Evolutionary conservation across 768 basidiomycete genomes (phyloP), one percentile per base, ranked within the genome.

Genomic region (Tulasnella sp.): DNA sequence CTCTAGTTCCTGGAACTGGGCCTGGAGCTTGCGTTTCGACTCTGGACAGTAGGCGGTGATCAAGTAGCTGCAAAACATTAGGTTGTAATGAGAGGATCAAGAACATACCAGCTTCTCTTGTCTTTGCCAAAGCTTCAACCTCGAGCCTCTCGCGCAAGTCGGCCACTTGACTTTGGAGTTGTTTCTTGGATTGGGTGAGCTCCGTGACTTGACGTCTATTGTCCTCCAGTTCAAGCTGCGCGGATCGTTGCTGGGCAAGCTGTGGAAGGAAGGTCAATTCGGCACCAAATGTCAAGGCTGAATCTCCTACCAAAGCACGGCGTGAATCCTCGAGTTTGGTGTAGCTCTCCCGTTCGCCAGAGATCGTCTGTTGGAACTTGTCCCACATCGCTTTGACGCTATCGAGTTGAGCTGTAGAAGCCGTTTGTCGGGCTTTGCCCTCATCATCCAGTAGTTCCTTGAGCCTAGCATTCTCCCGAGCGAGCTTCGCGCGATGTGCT

Each of bases 321-420:
- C 89, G 86, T 20, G 91, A 92, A 80, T 91, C 92, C 80, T 92
- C 92, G 18, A 92, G 83, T 35, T 89, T 88, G 57, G 86, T 82
- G 79, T 91, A 91, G 78, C 87, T 90, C 71, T 90, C 88, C 32
- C 90, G 87, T 82, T 92, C 91, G 71, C 88, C 86, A 0, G 85
- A 79, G 48, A 91, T 90, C 0, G 87, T 87, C 79, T 85, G 87
- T 83, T 89, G 88, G 85, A 91, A 90, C 79, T 90, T 91, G 51
- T 86, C 84, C 90, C 90, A 91, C 86, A 91, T 88, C 0, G 87
- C 88, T 79, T 91, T 89, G 35, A 91, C 86, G 35, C 90, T 89
- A 80, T 89, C 89, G 18, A 89, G 85, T 80, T 91, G 90, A 29
- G 90, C 87, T n/a, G 88, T 86, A 78, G 91, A 89, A 0, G 90